Evolutionary conservation across 805 yeast genomes (phyloP), one percentile per base, ranked within the genome.

Genomic region (Candida morakotiae): DNA sequence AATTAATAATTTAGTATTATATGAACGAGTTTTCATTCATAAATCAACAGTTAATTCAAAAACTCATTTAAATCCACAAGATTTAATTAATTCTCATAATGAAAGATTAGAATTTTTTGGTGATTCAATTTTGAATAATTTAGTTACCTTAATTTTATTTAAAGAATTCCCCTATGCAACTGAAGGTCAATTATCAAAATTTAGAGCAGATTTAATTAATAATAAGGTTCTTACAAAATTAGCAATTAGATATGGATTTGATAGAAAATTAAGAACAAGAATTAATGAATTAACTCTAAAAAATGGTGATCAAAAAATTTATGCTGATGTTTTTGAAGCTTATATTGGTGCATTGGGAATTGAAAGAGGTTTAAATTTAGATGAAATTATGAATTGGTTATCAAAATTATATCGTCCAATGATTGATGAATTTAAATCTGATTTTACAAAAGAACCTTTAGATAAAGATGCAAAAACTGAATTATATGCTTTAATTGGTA

Each of bases 301-400:
- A 20, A 62, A 65, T 23, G 85, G 86, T 7, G 77, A 72, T 41
- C 74, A 74, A 45, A 93, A 93, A 53, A 65, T 84, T 3, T 74
- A 73, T 51, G 96, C 98, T 0, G 98, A 91, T 67, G 79, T 84
- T 0, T 86, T 91, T 55, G 98, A 93, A 60, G 96, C 98, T 0
- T 91, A 91, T 48, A 71, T 93, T 31, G 98, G 96, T 5, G 98
- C 94, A 0, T 58, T 91, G 22, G 72, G 73, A 6, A 66, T 77
- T 16, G 94, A 85, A 44, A 64, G 73, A 28, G 62, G 62, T 9
- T 57, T 62, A 13, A 74, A 78, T 42, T 62, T 73, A 34, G 55
- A 63, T 2, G 68, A 58, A 16, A 71, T 83, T 5, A 71, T 71
- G 45, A 57, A 64, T 9, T 84, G 91, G 91, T 53, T 84, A 19